phyloP scores from a whole-genome alignment of 352 stramenopile species.

The Pythium sukuiense region DNA sequence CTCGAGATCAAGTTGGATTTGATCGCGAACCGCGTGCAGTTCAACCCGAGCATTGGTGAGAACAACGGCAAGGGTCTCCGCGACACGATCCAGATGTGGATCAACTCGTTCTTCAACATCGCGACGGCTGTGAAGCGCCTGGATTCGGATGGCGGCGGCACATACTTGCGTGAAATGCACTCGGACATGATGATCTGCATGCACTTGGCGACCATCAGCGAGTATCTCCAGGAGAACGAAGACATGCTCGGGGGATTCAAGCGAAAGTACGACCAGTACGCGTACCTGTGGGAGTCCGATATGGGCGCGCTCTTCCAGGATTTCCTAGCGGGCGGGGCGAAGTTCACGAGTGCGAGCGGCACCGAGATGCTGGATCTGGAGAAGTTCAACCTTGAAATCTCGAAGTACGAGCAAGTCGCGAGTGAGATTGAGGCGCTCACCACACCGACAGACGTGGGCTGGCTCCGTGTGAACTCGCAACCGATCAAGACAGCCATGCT shows the following conservation, averaged over 20 bases:
- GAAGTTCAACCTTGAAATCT: slow-evolving; percentile 95
- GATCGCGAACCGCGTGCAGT: slow-evolving; percentile 85
- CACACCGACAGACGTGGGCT: slow-evolving; percentile 94
- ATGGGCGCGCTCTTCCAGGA: slow-evolving; percentile 91
- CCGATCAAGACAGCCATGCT: slow-evolving; percentile 97
- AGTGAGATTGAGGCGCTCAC: slow-evolving; percentile 89
- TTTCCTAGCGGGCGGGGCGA: slow-evolving; percentile 77
- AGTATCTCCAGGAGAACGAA: slow-evolving; percentile 93
- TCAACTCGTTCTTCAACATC: slow-evolving; percentile 96
- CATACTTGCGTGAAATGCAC: slow-evolving; percentile 96
- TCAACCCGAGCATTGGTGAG: slow-evolving; percentile 85
- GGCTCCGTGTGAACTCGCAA: slow-evolving; percentile 96
- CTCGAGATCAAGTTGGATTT: slow-evolving; percentile 97
- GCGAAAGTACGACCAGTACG: slow-evolving; percentile 93
- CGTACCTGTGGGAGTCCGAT: slow-evolving; percentile 96
- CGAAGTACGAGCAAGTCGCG: slow-evolving; percentile 94
- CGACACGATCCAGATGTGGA: slow-evolving; percentile 95
- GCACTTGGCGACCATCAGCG: slow-evolving; percentile 92
- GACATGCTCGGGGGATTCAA: slow-evolving; percentile 92
- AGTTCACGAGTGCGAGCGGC: slow-evolving; percentile 65
- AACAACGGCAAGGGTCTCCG: slow-evolving; percentile 93
- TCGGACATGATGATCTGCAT: slow-evolving; percentile 95
- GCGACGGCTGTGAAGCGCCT: slow-evolving; percentile 95
- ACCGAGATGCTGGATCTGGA: slow-evolving; percentile 91
- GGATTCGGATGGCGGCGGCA: slow-evolving; percentile 93